Percentiles rank a stretch among this genome's conserved stretches.
phyloP scores from a whole-genome alignment of 331 rosid genomes.

The Malus hybrid region DNA sequence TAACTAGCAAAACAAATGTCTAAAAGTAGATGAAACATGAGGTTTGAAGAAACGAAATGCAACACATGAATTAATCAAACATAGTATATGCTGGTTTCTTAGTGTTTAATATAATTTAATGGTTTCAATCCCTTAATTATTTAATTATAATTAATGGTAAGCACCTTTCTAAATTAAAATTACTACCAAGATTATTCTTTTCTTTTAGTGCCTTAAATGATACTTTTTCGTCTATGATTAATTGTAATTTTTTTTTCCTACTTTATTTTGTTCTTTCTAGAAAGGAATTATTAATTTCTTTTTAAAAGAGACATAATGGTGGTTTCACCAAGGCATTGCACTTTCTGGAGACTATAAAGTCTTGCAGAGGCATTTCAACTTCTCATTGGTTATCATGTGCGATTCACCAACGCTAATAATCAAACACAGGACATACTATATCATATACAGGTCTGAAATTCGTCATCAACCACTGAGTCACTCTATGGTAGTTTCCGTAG shows the following conservation, averaged over 20 bases:
- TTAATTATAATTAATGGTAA: background rate
- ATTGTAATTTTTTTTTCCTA: too few species aligned
- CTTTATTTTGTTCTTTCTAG: too few species aligned
- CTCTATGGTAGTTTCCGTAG: fast-evolving
- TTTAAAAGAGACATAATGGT: too few species aligned
- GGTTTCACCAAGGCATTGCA: too few species aligned
- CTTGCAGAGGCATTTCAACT: fast-evolving
- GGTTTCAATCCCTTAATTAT: background rate
- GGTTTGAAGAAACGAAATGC: conserved; percentile 4
- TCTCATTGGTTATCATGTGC: too few species aligned
- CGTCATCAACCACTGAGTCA: too few species aligned
- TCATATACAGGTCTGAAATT: too few species aligned
- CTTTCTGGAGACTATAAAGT: fast-evolving
- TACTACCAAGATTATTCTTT: background rate
- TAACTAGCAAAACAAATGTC: background rate
- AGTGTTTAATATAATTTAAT: background rate
- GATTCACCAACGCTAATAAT: too few species aligned
- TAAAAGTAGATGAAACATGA: background rate
- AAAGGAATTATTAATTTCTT: too few species aligned
- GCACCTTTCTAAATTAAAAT: too few species aligned
- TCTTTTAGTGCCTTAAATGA: background rate
- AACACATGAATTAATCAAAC: background rate
- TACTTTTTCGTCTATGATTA: background rate
- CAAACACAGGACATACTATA: fast-evolving
- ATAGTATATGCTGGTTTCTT: background rate